Base-by-base conservation (phyloP, 306 rosid species). In the Prunus armeniaca region DNA sequence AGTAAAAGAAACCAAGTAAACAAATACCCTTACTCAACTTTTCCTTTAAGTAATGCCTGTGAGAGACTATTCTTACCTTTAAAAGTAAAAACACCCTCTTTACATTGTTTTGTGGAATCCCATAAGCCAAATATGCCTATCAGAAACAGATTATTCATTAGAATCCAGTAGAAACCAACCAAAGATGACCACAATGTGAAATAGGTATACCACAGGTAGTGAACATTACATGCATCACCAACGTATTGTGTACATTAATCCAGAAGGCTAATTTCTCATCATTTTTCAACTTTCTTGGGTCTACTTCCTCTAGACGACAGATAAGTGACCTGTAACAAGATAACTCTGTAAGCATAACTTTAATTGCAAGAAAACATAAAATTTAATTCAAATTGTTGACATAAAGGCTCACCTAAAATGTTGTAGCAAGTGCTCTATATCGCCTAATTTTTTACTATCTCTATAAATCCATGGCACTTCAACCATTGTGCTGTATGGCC, bases 401-500 rank as follows among this genome's bases (percentile, higher is more conserved):
- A 43, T 14, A 41, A 57, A 63, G 79, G 76, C 80, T 84, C 76
- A 91, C 99, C 90, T 92, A 88, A 91, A 96, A 87, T 92, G 86
- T 80, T 96, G 99, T 46, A 92, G 90, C 86, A 96, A 73, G 74
- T 87, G 85, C 71, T 87, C 91, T 1, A 90, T 78, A 75, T 91
- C 93, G 27, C 89, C 82, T 45, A 88, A 83, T 72, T 92, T 96
- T 79, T 86, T 88, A 80, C 75, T 84, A 47, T 93, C 98, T 76
- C 89, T 88, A 84, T 89, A 86, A 75, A 96, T 91, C 93, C 97
- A 88, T 7, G 97, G 86, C 57, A 96, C 92, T 87, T 96, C 99
- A 82, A 96, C 89, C 98, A 93, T 96, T 70, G 97, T 88, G 91
- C 97, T 96, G 81, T 96, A 96, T 10, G 99, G 99, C 34, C 97